A percentile compares a stretch with the other conserved stretches of the same genome.
Conservation (phyloP, 2,329 filamentous ascomycete species). For the Hypoxylon sp. region DNA sequence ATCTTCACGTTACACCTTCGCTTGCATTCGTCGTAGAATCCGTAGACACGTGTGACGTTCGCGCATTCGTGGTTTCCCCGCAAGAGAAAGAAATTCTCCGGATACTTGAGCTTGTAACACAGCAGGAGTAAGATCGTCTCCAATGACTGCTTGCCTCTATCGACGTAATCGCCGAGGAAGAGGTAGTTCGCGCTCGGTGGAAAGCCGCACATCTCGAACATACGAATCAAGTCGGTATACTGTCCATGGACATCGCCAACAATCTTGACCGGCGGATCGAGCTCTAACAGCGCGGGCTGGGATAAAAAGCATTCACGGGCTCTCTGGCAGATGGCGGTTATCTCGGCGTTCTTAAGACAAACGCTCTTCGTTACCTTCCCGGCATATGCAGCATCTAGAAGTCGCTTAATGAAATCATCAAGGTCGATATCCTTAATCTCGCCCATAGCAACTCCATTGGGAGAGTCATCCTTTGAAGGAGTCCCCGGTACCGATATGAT, state of each 20-base stretch:
- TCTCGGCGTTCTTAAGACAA: conserved; percentile 97
- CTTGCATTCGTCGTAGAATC: conserved; percentile 99
- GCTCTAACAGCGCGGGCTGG: conserved; percentile 91
- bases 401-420: conserved; percentile 95
- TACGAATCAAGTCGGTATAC: conserved; percentile 94
- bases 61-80: conserved; percentile 97
- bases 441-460: conserved; percentile 80
- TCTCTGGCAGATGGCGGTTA: conserved; percentile 91
- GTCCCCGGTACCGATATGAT: conserved; percentile 59
- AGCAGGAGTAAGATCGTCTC: conserved; percentile 94
- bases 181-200: conserved; percentile 93
- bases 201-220: conserved; percentile 99
- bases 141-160: conserved; percentile 94
- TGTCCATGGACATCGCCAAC: conserved; percentile 97
- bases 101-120: conserved; percentile 97
- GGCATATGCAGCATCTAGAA: conserved; percentile 94
- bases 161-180: conserved; percentile 96
- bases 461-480: conserved; percentile 61
- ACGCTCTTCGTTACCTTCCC: conserved; percentile 98
- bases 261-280: conserved; percentile 96
- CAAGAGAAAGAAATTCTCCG: conserved; percentile 96
- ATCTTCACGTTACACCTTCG: conserved; percentile 95
- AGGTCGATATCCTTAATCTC: conserved; percentile 94
- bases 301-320: conserved; percentile 91
- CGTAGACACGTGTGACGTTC: conserved; percentile 95